A percentile compares a stretch with the other conserved stretches of the same genome.
phyloP scores from a whole-genome alignment of 164 flowering plant genomes.

The Magnolia kwangsiensis region DNA sequence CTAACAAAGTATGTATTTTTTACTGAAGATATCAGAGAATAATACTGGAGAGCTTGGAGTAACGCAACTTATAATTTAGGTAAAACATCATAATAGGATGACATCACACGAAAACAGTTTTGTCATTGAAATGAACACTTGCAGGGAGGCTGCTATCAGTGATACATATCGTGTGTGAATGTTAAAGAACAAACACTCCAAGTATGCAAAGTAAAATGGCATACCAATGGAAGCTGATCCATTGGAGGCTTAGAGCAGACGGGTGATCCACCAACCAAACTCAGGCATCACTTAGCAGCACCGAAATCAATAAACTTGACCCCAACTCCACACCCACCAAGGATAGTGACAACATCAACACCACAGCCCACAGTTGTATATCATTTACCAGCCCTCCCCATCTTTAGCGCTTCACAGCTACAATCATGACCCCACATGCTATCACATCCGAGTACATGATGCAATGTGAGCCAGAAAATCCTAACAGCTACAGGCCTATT shows the following conservation, averaged over 20 bases:
- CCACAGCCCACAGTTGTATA: conserved; percentile 8
- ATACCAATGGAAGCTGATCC: not conserved
- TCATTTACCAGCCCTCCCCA: conserved; percentile 23
- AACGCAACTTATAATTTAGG: too few relatives aligned
- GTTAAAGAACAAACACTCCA: too few relatives aligned
- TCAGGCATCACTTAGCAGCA: conserved; percentile 10
- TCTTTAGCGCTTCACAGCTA: conserved; percentile 16
- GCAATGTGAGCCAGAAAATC: not conserved
- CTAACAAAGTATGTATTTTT: too few relatives aligned
- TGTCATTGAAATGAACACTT: too few relatives aligned
- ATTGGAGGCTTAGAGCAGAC: not conserved
- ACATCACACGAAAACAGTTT: too few relatives aligned
- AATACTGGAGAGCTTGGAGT: too few relatives aligned
- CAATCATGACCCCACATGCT: conserved; percentile 32
- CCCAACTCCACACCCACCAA: conserved; percentile 11
- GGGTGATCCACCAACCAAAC: not conserved
- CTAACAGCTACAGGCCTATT: conserved; percentile 2
- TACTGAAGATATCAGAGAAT: too few relatives aligned
- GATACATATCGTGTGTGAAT: too few relatives aligned
- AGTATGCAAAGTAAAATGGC: not conserved
- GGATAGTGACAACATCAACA: conserved; percentile 13
- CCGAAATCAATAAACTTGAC: conserved; percentile 8
- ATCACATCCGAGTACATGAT: conserved; percentile 16
- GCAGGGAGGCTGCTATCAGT: too few relatives aligned
- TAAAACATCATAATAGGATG: too few relatives aligned